Conservation (phyloP, 306 rosid genomes). For the Rosa chinensis region DNA sequence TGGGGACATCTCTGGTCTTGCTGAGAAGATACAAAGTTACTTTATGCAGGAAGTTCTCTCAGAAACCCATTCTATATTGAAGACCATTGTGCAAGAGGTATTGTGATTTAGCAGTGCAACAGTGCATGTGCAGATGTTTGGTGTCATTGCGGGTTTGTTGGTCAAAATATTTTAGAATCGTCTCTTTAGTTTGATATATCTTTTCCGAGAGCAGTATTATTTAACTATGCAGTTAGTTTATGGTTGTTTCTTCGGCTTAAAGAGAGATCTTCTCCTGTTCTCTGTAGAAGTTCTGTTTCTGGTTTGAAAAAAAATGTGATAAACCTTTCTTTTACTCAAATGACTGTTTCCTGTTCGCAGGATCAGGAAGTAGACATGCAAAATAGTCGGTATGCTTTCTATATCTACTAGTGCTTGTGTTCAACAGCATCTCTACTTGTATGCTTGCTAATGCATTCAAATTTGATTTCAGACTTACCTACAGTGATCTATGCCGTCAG, state of each 20-base stretch:
- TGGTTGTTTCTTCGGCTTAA: not conserved
- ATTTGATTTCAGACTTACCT: conserved; percentile 74
- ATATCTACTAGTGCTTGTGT: conserved; percentile 24
- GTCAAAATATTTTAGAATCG: not conserved
- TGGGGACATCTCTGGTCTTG: conserved; percentile 92
- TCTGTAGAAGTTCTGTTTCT: not conserved
- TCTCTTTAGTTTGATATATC: not conserved
- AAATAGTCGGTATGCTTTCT: conserved; percentile 71
- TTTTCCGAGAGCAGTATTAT: not conserved
- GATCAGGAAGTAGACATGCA: conserved; percentile 62
- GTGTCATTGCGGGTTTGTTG: not conserved
- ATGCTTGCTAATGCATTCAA: conserved; percentile 31
- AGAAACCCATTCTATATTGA: conserved; percentile 80
- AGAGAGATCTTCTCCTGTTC: not conserved
- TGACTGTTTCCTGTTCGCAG: conserved; percentile 50
- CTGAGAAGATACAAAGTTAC: conserved; percentile 98
- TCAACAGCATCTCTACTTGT: conserved; percentile 18
- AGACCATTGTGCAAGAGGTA: conserved; percentile 80
- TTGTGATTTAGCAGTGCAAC: conserved; percentile 16
- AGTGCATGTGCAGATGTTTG: not conserved
- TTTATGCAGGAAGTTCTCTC: conserved; percentile 99
- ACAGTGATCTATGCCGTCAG: conserved; percentile 92
- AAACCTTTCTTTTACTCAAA: conserved; percentile 24
- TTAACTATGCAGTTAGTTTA: not conserved
- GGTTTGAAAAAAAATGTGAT: not conserved